These are phyloP conservation scores for Sisymbrium altissimum DNA, from an alignment of 345 rosid genomes.

Conservation along the genomic window DNA sequence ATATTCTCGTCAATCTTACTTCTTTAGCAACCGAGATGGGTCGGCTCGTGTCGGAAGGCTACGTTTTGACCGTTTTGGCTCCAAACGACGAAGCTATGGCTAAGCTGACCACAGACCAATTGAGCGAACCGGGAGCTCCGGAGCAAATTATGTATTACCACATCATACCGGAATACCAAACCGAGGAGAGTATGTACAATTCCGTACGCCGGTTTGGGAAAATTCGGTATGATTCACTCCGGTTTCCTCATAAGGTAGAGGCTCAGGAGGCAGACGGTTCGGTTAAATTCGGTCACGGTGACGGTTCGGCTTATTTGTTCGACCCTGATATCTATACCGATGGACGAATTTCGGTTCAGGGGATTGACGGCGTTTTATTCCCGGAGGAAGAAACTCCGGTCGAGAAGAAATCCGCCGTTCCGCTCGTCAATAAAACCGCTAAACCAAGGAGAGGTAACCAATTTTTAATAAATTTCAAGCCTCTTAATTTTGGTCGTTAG, in stretches of 20 bases:
- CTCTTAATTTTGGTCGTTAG: not conserved
- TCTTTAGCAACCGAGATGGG: conserved; percentile 80
- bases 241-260: conserved; percentile 64
- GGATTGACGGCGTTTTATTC: conserved; percentile 68
- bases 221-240: conserved; percentile 60
- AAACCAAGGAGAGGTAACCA: conserved; percentile 68
- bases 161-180: conserved; percentile 71
- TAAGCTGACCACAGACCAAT: conserved; percentile 62
- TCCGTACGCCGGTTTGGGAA: conserved; percentile 75
- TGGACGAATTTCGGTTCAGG: conserved; percentile 79
- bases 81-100: conserved; percentile 89
- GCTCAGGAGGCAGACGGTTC: conserved; percentile 66
- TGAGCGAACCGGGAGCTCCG: conserved; percentile 84
- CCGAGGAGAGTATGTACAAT: conserved; percentile 84
- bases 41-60: conserved; percentile 73
- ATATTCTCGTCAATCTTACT: conserved; percentile 65
- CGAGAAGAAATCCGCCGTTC: conserved; percentile 26
- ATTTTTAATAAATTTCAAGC: not conserved
- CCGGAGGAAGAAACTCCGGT: conserved; percentile 46
- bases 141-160: conserved; percentile 72
- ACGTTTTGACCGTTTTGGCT: conserved; percentile 67
- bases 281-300: conserved; percentile 55
- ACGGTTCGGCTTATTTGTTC: conserved; percentile 49
- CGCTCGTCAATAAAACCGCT: conserved; percentile 36
- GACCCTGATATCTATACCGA: conserved; percentile 78